These are phyloP conservation scores for Ceratocystis albifundus DNA, from an alignment of 2,329 filamentous ascomycete species.

Conservation along the genomic window DNA sequence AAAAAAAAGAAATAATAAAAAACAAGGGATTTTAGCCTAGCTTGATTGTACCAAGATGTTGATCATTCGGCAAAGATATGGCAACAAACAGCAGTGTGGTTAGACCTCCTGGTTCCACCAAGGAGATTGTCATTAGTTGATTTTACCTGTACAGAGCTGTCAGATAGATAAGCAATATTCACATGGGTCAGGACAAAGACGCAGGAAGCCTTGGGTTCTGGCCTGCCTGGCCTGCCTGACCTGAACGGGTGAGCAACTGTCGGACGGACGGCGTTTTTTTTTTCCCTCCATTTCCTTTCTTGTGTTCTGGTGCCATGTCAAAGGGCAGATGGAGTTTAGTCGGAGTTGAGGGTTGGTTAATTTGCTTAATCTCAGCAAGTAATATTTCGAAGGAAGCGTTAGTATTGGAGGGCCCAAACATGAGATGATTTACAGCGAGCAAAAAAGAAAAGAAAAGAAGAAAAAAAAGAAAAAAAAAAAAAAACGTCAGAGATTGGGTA, in stretches of 20 bases:
- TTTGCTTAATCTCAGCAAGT: too few relatives aligned
- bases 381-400: background rate
- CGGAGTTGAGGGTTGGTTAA: too few relatives aligned
- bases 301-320: too few relatives aligned
- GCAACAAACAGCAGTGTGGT: slow-evolving; percentile 15
- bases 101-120: slow-evolving; percentile 16
- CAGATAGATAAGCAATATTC: slow-evolving; percentile 19
- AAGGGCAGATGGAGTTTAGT: too few relatives aligned
- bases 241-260: background rate
- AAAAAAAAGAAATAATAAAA: background rate
- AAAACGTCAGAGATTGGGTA: background rate
- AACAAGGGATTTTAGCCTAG: background rate
- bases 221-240: too few relatives aligned
- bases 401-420: background rate
- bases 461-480: background rate
- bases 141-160: slow-evolving; percentile 19
- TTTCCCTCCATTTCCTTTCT: too few relatives aligned
- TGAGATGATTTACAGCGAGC: background rate
- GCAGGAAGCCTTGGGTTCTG: background rate
- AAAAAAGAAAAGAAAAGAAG: background rate
- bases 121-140: slow-evolving; percentile 21
- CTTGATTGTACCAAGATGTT: slow-evolving; percentile 2
- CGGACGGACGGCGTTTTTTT: background rate
- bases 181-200: background rate
- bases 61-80: slow-evolving; percentile 13